Base-by-base conservation (phyloP, 139 green algal species). In the Chlorella sp. region DNA sequence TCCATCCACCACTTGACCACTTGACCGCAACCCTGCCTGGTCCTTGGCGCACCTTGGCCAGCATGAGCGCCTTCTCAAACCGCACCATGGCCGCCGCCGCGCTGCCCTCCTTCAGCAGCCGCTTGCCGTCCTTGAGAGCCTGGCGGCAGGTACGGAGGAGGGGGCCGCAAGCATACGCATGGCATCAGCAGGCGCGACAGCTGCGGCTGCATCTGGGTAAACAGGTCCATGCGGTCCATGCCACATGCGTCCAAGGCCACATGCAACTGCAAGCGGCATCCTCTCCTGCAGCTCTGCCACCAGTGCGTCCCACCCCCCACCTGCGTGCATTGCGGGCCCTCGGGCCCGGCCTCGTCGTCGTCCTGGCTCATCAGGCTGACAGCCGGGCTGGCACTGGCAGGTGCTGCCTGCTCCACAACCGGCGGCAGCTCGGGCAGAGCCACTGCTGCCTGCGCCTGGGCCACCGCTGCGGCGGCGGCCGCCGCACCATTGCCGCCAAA, bases 51-150 rank as follows among this genome's bases (percentile, higher is more conserved):
- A 82, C 78, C 68, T 92, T 95, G 28, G 93, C 94, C 74, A 98
- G 90, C 94, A 98, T 97, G 25, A 97, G 94, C 73, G 96, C 96
- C 90, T 98, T 98, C 85, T 98, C 95, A 86, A 98, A 98, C 23
- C 95, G 89, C 47, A 98, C 94, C 93, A 98, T 92, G 3, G 96
- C 96, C 1, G 87, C 92, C 3, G 91, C 76, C 18, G 94, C 96
- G 65, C 95, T 94, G 72, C 90, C 85, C 39, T 97, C 93, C 91
- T 97, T 97, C n/a, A 98, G 90, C 69, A 98, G 74, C 41, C 91
- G 89, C 93, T 98, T 98, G 85, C 96, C 96, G 74, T 94, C 89
- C 70, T 92, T 91, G 78, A 98, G 76, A 0, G 93, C 91, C 62
- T 93, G 83, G 72, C 2, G 65, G 41, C 51, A 21, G 51, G 51